Conservation (phyloP, 768 basidiomycete genomes). For the Fomitopsis pulvina region DNA sequence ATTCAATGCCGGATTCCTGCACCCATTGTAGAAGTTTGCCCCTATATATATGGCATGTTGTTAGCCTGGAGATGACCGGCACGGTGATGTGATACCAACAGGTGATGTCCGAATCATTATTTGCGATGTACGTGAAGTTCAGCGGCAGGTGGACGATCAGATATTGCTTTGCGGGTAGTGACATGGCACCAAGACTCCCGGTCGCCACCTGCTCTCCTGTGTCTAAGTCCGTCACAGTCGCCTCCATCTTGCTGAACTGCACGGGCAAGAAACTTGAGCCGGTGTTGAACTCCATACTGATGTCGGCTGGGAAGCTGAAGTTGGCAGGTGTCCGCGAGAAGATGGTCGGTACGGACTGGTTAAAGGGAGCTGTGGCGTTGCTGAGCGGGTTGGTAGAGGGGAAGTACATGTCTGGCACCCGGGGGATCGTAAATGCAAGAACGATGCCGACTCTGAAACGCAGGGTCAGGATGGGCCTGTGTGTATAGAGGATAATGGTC, state of each 20-base stretch:
- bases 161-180: conserved; percentile 60
- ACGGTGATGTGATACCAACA: conserved; percentile 43
- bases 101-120: conserved; percentile 77
- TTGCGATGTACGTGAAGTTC: conserved; percentile 76
- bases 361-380: conserved; percentile 53
- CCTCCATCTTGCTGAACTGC: conserved; percentile 60
- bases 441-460: conserved; percentile 52
- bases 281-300: conserved; percentile 75
- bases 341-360: conserved; percentile 43
- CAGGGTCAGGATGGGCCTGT: conserved; percentile 6
- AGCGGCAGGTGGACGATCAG: conserved; percentile 67
- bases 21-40: conserved; percentile 72
- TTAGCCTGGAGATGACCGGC: not conserved
- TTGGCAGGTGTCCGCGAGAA: conserved; percentile 83
- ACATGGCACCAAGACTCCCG: conserved; percentile 54
- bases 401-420: conserved; percentile 70
- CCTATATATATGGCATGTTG: conserved; percentile 32
- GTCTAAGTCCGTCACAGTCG: conserved; percentile 62
- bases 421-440: conserved; percentile 76
- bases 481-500: conserved; percentile 21
- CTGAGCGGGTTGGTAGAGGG: conserved; percentile 50
- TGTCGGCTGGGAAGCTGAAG: conserved; percentile 79
- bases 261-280: conserved; percentile 70
- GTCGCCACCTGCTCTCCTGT: conserved; percentile 59
- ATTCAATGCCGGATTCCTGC: conserved; percentile 52